A percentile compares a stretch with the other conserved stretches of the same genome.
phyloP scores from a whole-genome alignment of 2,329 filamentous ascomycete genomes.

The Penicillium sp. region DNA sequence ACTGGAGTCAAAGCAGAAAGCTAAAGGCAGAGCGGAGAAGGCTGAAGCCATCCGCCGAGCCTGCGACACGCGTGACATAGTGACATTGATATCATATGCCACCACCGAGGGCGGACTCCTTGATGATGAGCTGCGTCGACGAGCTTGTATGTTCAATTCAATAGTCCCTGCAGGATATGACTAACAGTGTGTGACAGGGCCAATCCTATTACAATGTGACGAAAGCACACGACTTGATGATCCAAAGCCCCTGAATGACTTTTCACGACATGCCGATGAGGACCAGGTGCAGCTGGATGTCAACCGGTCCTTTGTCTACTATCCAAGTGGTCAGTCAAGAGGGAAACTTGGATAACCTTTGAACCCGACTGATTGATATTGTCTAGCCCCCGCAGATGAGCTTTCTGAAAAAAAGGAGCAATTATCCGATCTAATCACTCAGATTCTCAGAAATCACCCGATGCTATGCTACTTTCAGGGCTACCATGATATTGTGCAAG shows the following conservation, averaged over 20 bases:
- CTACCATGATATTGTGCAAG: conserved; percentile 97
- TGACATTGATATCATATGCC: conserved; percentile 58
- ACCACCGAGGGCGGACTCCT: conserved; percentile 66
- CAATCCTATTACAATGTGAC: conserved; percentile 48
- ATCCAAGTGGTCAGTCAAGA: conserved; percentile 67
- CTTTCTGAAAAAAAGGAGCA: conserved; percentile 70
- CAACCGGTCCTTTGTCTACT: conserved; percentile 94
- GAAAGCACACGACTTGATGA: conserved; percentile 12
- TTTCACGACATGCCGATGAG: conserved; percentile 80
- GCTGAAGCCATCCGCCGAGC: conserved; percentile 57
- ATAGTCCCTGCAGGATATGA: conserved; percentile 1
- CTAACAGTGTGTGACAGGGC: conserved; percentile 40
- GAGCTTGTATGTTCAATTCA: conserved; percentile 66
- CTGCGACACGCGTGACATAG: conserved; percentile 58
- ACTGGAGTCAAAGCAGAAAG: conserved; percentile 2
- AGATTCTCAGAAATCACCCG: conserved; percentile 76
- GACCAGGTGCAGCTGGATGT: conserved; percentile 90
- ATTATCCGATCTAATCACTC: conserved; percentile 75
- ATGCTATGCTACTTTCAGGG: conserved; percentile 95
- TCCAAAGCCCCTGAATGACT: conserved; percentile 53
- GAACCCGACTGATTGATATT: conserved; percentile 18
- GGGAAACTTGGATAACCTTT: neutral
- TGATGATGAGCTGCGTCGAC: conserved; percentile 64
- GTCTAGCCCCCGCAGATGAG: conserved; percentile 66
- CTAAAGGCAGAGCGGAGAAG: conserved; percentile 29